phyloP scores from a whole-genome alignment of 176 grass and related monocot species.

The Bromus sterilis region DNA sequence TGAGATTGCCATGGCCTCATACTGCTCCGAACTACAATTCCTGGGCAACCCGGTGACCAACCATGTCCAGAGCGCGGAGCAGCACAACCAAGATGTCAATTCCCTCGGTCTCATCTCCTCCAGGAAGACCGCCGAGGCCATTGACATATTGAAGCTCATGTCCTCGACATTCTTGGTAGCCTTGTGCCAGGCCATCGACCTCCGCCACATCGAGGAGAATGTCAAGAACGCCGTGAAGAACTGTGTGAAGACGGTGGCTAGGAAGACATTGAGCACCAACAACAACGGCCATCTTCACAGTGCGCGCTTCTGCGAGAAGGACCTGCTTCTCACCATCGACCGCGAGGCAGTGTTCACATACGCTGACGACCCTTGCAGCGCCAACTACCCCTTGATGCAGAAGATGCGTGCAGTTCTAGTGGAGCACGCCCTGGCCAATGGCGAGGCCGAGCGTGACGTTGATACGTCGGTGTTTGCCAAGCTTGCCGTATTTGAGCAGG shows the following conservation, averaged over 20 bases:
- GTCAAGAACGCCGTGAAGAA: too few relatives aligned
- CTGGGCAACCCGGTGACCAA: constrained; percentile 80
- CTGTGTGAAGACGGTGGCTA: too few relatives aligned
- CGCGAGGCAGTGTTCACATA: constrained; percentile 57
- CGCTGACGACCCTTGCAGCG: constrained; percentile 67
- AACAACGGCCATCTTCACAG: too few relatives aligned
- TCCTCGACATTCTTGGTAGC: constrained; percentile 1
- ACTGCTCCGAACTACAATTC: constrained; percentile 91
- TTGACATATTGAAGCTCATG: constrained; percentile 84
- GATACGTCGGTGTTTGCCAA: constrained; percentile 47
- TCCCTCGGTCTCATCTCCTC: constrained; percentile 77
- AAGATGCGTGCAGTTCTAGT: too few relatives aligned
- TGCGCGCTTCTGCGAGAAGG: too few relatives aligned
- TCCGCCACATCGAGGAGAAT: too few relatives aligned
- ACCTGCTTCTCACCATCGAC: constrained; percentile 48
- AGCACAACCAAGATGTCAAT: constrained; percentile 93
- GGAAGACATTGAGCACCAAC: too few relatives aligned
- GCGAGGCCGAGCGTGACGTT: constrained; percentile 32
- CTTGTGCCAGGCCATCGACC: too few relatives aligned
- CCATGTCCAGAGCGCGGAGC: constrained; percentile 89
- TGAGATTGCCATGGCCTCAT: constrained; percentile 86
- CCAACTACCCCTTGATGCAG: constrained; percentile 42
- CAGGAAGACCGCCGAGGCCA: constrained; percentile 72
- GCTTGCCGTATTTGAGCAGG: constrained; percentile 1
- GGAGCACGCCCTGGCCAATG: constrained; percentile 23